phyloP scores from a whole-genome alignment of 371 early-diverging fungal species.

The Mucor plumbeus region DNA sequence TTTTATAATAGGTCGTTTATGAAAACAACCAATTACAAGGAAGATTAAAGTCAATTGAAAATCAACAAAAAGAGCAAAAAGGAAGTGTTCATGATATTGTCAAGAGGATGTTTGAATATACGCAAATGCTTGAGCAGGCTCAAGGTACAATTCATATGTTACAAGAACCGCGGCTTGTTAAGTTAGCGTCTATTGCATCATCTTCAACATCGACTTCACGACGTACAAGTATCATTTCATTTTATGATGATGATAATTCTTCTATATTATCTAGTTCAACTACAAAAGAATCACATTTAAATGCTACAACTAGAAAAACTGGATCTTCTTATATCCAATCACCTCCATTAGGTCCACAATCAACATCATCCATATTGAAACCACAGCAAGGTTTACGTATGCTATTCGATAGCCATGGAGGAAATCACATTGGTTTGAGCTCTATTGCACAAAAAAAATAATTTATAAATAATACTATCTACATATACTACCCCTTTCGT shows the following conservation, averaged over 20 bases:
- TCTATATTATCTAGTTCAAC: conserved; percentile 4
- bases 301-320: not conserved
- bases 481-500: not conserved
- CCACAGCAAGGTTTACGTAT: conserved; percentile 24
- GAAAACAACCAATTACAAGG: conserved; percentile 57
- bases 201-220: conserved; percentile 9
- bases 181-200: conserved; percentile 13
- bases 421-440: conserved; percentile 19
- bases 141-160: conserved; percentile 58
- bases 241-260: conserved; percentile 18
- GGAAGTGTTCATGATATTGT: conserved; percentile 58
- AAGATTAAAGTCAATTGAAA: conserved; percentile 54
- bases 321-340: conserved; percentile 22
- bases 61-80: conserved; percentile 53
- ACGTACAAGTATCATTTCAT: conserved; percentile 16
- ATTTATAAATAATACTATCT: not conserved
- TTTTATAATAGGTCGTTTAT: conserved; percentile 45
- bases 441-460: conserved; percentile 16
- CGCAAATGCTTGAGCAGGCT: conserved; percentile 60
- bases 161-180: conserved; percentile 30
- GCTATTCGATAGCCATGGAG: conserved; percentile 22
- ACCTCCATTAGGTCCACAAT: conserved; percentile 23
- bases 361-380: conserved; percentile 17
- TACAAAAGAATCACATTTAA: not conserved
- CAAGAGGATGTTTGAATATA: conserved; percentile 58